Evolutionary conservation across 192 early-diverging fungal species (phyloP).

Genomic region (Phlyctochytrium bullatum): DNA sequence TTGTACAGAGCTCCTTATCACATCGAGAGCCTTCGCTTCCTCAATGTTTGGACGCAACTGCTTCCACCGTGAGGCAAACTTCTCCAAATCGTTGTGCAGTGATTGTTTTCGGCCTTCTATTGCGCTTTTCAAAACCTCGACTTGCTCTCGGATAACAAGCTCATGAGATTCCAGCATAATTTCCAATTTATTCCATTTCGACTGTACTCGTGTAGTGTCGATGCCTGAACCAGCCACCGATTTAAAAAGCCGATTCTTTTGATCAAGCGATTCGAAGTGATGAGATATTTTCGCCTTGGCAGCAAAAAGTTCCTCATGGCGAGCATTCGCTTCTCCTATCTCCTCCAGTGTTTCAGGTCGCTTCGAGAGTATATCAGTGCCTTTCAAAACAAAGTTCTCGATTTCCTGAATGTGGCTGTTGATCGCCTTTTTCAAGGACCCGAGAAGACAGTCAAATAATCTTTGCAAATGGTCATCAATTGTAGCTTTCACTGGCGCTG

Average conservation of each 20-base stretch:
- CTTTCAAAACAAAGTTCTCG: conserved; percentile 51
- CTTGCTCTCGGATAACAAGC: conserved; percentile 58
- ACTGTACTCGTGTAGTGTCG: conserved; percentile 40
- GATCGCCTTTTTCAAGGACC: conserved; percentile 34
- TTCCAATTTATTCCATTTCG: conserved; percentile 55
- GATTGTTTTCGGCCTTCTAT: conserved; percentile 44
- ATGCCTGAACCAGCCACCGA: conserved; percentile 49
- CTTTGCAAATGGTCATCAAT: conserved; percentile 61
- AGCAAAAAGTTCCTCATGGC: conserved; percentile 47
- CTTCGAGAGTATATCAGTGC: conserved; percentile 42
- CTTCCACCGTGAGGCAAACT: conserved; percentile 50
- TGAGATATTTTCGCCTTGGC: conserved; percentile 36
- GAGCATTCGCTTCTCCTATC: conserved; percentile 50
- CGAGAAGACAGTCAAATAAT: conserved; percentile 52
- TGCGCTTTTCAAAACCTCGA: conserved; percentile 47
- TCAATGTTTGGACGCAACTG: conserved; percentile 51
- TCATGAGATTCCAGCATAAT: conserved; percentile 60
- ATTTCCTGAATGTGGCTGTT: conserved; percentile 35
- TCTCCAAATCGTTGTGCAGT: conserved; percentile 41
- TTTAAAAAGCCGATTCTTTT: conserved; percentile 55
- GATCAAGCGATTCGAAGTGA: conserved; percentile 53
- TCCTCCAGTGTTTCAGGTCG: conserved; percentile 52
- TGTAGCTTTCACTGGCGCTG: conserved; percentile 52
- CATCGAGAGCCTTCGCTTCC: conserved; percentile 19
- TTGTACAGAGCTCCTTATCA: conserved; percentile 27